Base-by-base conservation (phyloP, 768 basidiomycete species). In the Boletus bicolor region DNA sequence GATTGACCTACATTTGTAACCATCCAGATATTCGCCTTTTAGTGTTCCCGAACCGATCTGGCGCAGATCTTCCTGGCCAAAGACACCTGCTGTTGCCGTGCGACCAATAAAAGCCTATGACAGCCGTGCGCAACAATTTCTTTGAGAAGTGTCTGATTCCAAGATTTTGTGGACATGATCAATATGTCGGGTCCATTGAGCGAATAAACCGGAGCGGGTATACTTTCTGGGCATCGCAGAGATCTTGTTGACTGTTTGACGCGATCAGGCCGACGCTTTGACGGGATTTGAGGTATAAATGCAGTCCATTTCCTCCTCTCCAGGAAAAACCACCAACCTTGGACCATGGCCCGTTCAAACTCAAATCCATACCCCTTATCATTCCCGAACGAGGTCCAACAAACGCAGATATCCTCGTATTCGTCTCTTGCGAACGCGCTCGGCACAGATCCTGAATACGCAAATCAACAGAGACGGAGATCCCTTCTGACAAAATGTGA, bases 371-470 rank as follows among this genome's bases (percentile, higher is more conserved):
- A 71, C 30, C 63, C 65, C 5, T 37, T 63, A 38, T 7, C 63
- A 5, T 71, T 59, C 41, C 63, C 68, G 19, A 61, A 44, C 44
- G 58, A 56, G n/a, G 45, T 43, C 5, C 66, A 70, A 32, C 56
- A 38, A 10, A 38, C 50, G 12, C 52, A 39, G 21, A 39, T 66
- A 37, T 56, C 68, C 24, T 53, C 66, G 15, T 67, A 72, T 17
- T 67, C 62, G 14, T 64, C 65, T 35, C 60, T 65, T 39, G 61
- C 63, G 12, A 59, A 67, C 43, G 55, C 69, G 30, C 52, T 67
- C 1, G 64, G 62, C 17, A 42, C 59, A n/a, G 54, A 62, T 15
- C 54, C 58, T 43, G 58, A 32, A 34, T 39, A 58, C 39, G 41
- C 63, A n/a, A 46, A 47, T 47, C 42, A 35, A 47, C 58, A 59